Conservation (phyloP, 805 yeast genomes). For the Candida morakotiae region DNA sequence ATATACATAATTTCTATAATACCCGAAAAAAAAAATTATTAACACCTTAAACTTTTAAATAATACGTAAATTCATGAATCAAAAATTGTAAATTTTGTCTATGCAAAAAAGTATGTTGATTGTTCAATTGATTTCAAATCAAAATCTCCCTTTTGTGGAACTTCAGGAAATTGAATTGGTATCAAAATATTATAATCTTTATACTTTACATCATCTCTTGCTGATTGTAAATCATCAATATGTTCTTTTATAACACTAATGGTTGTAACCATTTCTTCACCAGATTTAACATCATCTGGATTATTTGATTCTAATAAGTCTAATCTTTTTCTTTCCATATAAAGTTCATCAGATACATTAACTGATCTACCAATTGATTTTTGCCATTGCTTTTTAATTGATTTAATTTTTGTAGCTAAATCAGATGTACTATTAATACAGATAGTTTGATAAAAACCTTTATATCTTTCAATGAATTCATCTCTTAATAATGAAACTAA, state of each 20-base stretch:
- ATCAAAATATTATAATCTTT: conserved; percentile 21
- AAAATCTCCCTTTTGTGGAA: conserved; percentile 29
- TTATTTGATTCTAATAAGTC: conserved; percentile 13
- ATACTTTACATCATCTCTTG: neutral
- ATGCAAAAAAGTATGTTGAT: conserved; percentile 36
- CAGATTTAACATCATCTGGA: conserved; percentile 16
- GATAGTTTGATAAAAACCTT: conserved; percentile 23
- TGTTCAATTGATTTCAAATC: conserved; percentile 26
- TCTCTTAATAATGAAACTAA: conserved; percentile 21
- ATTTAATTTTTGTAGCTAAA: conserved; percentile 5
- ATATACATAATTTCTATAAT: neutral
- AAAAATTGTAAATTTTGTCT: neutral
- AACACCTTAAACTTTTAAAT: neutral
- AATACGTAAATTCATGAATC: conserved; percentile 1
- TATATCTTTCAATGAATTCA: conserved; percentile 18
- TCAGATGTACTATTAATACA: conserved; percentile 20
- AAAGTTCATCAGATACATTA: conserved; percentile 1
- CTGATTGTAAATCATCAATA: conserved; percentile 2
- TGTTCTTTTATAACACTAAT: neutral
- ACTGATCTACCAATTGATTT: neutral
- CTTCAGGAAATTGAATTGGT: conserved; percentile 24
- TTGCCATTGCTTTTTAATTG: conserved; percentile 7
- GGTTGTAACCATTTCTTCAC: conserved; percentile 4
- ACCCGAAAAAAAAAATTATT: neutral
- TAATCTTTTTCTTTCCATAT: conserved; percentile 5